Base-by-base conservation (phyloP, 768 basidiomycete genomes). In the Russula ochroleuca region DNA sequence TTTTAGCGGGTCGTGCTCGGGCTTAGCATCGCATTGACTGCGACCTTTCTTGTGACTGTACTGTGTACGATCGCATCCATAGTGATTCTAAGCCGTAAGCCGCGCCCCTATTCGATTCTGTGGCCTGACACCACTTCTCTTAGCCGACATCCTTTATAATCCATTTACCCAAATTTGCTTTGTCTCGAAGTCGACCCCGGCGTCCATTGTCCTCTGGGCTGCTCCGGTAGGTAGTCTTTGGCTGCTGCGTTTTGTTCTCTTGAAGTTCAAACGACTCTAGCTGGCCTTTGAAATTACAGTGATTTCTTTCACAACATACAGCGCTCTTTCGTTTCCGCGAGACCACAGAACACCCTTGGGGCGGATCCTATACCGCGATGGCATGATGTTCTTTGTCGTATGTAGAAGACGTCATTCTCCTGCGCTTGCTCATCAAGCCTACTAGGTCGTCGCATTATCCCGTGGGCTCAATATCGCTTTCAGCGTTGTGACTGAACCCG, bases 351-450 rank as follows among this genome's bases (percentile, higher is more conserved):
- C 69, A 25, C 72, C 70, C 1, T 64, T 79, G 19, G 64, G 67
- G 38, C 65, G 68, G 33, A 69, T 73, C 5, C 73, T 79, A 3
- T 69, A 74, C 53, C 65, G 72, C 6, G 76, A 78, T 65, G 76
- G 78, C 17, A 68, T 77, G 15, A 40, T 68, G 1, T 78, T 72
- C 64, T 79, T 78, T 62, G 25, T 75, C 40, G 77, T 78, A 62
- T 50, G 71, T 68, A 21, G 28, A 41, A 50, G n/a, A 13, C 45
- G 23, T 31, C 31, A 31, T 25, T 31, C 19, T 21, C 8, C n/a
- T 2, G 17, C 5, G n/a, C 21, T 2, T 51, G 49, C 57, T 51
- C n/a, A 57, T 35, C 0, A 11, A 28, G 19, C 13, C 14, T 35
- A 66, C 19, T 35, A 66, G 65, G 25, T 21, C 5, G 9, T 62